These are phyloP conservation scores for Kwoniella heveanensis DNA, from an alignment of 768 basidiomycete species.

Conservation along the genomic window DNA sequence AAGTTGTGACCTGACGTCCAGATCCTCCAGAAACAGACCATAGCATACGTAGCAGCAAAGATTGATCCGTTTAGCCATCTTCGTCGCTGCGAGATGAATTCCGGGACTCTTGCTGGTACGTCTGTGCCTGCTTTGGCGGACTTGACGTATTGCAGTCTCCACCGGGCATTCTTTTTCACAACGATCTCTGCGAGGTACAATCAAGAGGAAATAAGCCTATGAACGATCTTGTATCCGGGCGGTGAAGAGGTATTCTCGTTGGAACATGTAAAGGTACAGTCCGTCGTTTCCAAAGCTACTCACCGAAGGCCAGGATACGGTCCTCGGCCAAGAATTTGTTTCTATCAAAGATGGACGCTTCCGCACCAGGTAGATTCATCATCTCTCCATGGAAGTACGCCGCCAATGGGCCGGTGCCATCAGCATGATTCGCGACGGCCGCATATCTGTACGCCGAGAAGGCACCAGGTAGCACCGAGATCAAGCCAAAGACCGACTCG, in stretches of 20 bases:
- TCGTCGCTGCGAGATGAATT: conserved; percentile 55
- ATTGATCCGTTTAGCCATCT: conserved; percentile 57
- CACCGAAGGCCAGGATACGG: conserved; percentile 62
- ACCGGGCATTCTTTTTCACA: conserved; percentile 46
- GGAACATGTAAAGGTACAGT: background rate
- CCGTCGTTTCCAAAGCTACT: conserved; percentile 10
- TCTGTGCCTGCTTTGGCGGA: conserved; percentile 54
- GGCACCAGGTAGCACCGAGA: conserved; percentile 50
- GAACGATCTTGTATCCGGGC: too few species aligned
- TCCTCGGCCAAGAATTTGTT: conserved; percentile 88
- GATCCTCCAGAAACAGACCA: conserved; percentile 50
- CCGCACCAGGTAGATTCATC: conserved; percentile 50
- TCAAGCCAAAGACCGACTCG: conserved; percentile 51
- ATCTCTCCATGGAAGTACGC: conserved; percentile 52
- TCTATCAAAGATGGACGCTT: conserved; percentile 60
- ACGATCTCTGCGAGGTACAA: conserved; percentile 52
- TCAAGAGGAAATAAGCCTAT: too few species aligned
- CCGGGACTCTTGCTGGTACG: conserved; percentile 45
- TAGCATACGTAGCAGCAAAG: conserved; percentile 49
- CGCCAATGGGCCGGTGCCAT: conserved; percentile 50
- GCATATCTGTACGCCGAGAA: conserved; percentile 53
- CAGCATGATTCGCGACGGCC: conserved; percentile 47
- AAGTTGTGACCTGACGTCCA: conserved; percentile 53
- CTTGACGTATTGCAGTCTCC: conserved; percentile 54
- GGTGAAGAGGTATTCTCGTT: too few species aligned